phyloP scores from a whole-genome alignment of 176 grass and related monocot genomes.

The Neostapfia colusana region DNA sequence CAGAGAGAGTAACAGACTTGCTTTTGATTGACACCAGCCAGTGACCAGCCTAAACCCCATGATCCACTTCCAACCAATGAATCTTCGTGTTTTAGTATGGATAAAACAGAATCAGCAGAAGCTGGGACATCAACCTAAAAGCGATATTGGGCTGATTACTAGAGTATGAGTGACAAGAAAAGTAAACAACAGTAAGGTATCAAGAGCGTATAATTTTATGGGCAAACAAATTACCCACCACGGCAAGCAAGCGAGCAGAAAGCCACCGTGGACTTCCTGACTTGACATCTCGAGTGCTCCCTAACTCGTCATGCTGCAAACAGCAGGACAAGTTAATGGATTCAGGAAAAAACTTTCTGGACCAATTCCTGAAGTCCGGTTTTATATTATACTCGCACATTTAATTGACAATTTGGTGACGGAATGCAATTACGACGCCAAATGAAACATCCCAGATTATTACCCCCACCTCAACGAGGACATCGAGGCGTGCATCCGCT shows the following conservation, averaged over 20 bases:
- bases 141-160: slow-evolving; percentile 10
- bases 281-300: slow-evolving; percentile 12
- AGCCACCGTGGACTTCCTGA: slow-evolving; percentile 52
- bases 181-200: neutral
- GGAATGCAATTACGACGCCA: neutral
- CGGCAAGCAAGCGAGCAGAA: slow-evolving; percentile 62
- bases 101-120: slow-evolving; percentile 69
- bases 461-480: slow-evolving; percentile 72
- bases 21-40: slow-evolving; percentile 53
- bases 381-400: neutral
- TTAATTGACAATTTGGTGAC: neutral
- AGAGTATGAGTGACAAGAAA: neutral
- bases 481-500: slow-evolving; percentile 56
- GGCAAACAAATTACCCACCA: slow-evolving; percentile 51
- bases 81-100: slow-evolving; percentile 57
- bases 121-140: slow-evolving; percentile 73
- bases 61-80: slow-evolving; percentile 52
- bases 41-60: slow-evolving; percentile 87
- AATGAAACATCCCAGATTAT: neutral
- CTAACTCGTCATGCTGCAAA: slow-evolving; percentile 43
- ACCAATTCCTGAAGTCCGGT: neutral
- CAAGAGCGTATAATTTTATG: slow-evolving; percentile 5
- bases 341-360: slow-evolving; percentile 10
- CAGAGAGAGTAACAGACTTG: slow-evolving; percentile 55
- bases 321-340: neutral